Base-by-base conservation (phyloP, 2,329 filamentous ascomycete species). In the Cryphonectria parasitica region DNA sequence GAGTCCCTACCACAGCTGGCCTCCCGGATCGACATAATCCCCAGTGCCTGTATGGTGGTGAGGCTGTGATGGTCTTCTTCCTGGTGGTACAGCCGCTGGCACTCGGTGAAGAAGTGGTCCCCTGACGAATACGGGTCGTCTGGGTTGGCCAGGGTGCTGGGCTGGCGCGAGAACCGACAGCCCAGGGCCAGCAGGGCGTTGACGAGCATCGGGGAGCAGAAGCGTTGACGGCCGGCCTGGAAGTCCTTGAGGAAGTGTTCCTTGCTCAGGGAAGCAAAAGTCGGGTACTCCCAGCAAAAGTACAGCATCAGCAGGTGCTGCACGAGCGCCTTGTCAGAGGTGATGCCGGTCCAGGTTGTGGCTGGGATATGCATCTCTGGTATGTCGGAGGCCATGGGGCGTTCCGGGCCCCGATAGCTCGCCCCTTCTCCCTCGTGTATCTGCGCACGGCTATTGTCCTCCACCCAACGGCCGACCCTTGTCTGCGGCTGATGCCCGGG, bases 251-350 rank as follows among this genome's bases (percentile, higher is more conserved):
- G 81, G 75, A 93, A 93, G 75, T 91, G 88, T 75, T 92, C 89
- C 76, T 91, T 90, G 76, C 89, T 92, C 61, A 94, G 85, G 2
- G 91, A 88, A 3, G 90, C 88, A 79, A 92, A 93, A 17, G 91
- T 93, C 2, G 91, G 90, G 77, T 94, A 92, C 74, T 91, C 88
- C 87, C 91, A 93, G 81, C 90, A 91, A 74, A 93, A 93, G 79
- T 92, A 93, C 43, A 92, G 81, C 0, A 87, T 84, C 67, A 92
- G 80, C 13, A 92, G 82, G 74, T 90, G 89, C 72, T 89, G 84
- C 0, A 92, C 87, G 41, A 92, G 83, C 17, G 78, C 80, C 17
- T 82, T 75, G 73, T 92, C 89, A 3, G 78, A 76, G 1, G 89
- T 91, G 31, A 92, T 84, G 54, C 76, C 82, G 1, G 90, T 92